phyloP scores from a whole-genome alignment of 2,329 filamentous ascomycete species.

The Penicillium sp. region DNA sequence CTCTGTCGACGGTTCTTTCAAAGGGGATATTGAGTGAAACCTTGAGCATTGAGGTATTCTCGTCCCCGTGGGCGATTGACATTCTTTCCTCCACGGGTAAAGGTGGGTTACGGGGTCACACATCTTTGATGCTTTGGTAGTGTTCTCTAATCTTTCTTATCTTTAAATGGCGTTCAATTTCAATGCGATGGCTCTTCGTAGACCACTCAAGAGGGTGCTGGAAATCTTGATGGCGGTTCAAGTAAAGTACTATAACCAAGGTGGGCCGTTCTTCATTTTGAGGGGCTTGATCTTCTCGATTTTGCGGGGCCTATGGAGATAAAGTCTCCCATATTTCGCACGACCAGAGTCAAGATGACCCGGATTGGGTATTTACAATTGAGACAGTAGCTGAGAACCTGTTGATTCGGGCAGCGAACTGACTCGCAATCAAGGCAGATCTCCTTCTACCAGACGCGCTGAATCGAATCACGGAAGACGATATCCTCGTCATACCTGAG shows the following conservation, averaged over 20 bases:
- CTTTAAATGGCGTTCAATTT: background rate
- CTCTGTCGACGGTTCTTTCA: background rate
- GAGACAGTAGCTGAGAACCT: slow-evolving; percentile 29
- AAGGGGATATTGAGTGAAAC: background rate
- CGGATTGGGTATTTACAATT: slow-evolving; percentile 9
- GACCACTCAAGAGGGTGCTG: too few species aligned
- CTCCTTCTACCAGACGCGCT: slow-evolving; percentile 27
- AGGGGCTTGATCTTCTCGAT: slow-evolving; percentile 35
- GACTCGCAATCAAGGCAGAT: slow-evolving; percentile 31
- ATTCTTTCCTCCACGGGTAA: background rate
- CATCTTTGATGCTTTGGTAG: background rate
- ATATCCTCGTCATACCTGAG: slow-evolving; percentile 42
- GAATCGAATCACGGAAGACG: slow-evolving; percentile 27
- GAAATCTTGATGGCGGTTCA: background rate
- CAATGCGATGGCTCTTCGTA: background rate
- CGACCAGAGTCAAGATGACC: slow-evolving; percentile 12
- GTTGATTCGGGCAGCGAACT: slow-evolving; percentile 18
- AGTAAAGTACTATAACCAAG: slow-evolving; percentile 25
- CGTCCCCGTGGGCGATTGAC: background rate
- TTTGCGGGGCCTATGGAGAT: slow-evolving; percentile 41
- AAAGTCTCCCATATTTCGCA: slow-evolving; percentile 20
- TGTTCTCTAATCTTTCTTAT: background rate
- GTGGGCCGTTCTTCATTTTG: slow-evolving; percentile 40
- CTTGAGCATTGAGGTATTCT: background rate
- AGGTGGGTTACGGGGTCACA: background rate